phyloP scores from a whole-genome alignment of 2,329 filamentous ascomycete genomes.

The Epichloe elymi region DNA sequence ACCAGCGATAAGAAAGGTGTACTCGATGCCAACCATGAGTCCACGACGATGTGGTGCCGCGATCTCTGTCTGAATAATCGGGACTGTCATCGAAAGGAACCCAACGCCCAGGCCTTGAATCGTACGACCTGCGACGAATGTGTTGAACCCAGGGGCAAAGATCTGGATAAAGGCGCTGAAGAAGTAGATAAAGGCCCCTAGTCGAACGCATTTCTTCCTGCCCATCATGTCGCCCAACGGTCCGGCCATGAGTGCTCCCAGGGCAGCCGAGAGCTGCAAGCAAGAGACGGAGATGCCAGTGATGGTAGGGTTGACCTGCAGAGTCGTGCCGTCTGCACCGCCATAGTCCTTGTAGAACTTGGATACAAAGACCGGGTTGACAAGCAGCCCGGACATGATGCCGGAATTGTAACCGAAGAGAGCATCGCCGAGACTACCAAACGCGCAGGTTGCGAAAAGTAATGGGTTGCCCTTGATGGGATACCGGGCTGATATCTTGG shows the following conservation, averaged over 20 bases:
- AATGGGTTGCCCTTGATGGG: slow-evolving; percentile 8
- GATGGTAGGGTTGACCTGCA: slow-evolving; percentile 6
- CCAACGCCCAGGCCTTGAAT: slow-evolving; percentile 8
- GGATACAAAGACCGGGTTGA: slow-evolving; percentile 8
- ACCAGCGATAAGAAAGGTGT: slow-evolving; percentile 9
- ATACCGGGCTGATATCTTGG: slow-evolving; percentile 3
- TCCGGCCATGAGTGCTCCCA: slow-evolving; percentile 6
- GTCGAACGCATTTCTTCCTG: slow-evolving; percentile 7
- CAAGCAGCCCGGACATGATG: slow-evolving; percentile 8
- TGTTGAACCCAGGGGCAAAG: slow-evolving; percentile 7
- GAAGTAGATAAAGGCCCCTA: slow-evolving; percentile 9
- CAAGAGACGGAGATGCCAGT: slow-evolving; percentile 8
- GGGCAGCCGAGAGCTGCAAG: slow-evolving; percentile 7
- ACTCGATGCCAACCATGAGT: slow-evolving; percentile 9
- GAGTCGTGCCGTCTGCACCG: slow-evolving; percentile 4
- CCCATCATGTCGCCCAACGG: slow-evolving; percentile 7
- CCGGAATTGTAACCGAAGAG: slow-evolving; percentile 7
- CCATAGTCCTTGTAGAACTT: slow-evolving; percentile 8
- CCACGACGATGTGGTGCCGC: slow-evolving; percentile 9
- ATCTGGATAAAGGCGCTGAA: slow-evolving; percentile 8
- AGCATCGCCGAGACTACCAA: slow-evolving; percentile 8
- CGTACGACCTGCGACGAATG: slow-evolving; percentile 6
- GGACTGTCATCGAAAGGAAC: slow-evolving; percentile 9
- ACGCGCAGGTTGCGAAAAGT: slow-evolving; percentile 8
- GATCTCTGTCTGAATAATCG: slow-evolving; percentile 9